Evolutionary conservation across 306 rosid species (phyloP).

Genomic region (Astragalus membranaceus): DNA sequence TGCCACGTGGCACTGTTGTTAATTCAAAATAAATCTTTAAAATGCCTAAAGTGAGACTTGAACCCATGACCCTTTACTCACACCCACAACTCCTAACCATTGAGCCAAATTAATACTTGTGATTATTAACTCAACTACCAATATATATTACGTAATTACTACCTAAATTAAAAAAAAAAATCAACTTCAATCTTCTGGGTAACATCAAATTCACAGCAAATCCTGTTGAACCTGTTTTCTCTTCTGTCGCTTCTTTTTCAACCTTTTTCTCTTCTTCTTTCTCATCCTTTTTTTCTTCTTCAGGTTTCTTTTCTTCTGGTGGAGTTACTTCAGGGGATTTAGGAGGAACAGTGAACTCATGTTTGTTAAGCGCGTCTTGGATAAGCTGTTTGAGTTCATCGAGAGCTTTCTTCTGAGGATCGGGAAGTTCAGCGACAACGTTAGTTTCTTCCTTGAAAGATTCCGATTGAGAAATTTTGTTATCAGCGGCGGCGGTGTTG

Average conservation of each 20-base stretch:
- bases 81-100: too few relatives aligned
- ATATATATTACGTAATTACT: too few relatives aligned
- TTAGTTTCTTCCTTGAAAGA: constrained; percentile 92
- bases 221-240: not conserved
- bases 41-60: too few relatives aligned
- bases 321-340: not conserved
- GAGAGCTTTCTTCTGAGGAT: constrained; percentile 70
- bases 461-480: constrained; percentile 53
- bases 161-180: too few relatives aligned
- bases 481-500: not conserved
- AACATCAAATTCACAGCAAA: too few relatives aligned
- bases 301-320: not conserved
- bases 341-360: constrained; percentile 50
- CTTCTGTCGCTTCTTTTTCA: not conserved
- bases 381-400: constrained; percentile 62
- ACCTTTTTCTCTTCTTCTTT: not conserved
- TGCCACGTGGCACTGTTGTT: too few relatives aligned
- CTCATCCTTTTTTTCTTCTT: not conserved
- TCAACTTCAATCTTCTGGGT: too few relatives aligned
- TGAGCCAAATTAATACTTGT: too few relatives aligned
- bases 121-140: too few relatives aligned
- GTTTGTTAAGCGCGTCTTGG: constrained; percentile 73
- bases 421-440: constrained; percentile 78
- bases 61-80: too few relatives aligned
- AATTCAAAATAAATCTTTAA: too few relatives aligned